Base-by-base conservation (phyloP, 768 basidiomycete genomes). In the Dictyophora rubrovolvata region DNA sequence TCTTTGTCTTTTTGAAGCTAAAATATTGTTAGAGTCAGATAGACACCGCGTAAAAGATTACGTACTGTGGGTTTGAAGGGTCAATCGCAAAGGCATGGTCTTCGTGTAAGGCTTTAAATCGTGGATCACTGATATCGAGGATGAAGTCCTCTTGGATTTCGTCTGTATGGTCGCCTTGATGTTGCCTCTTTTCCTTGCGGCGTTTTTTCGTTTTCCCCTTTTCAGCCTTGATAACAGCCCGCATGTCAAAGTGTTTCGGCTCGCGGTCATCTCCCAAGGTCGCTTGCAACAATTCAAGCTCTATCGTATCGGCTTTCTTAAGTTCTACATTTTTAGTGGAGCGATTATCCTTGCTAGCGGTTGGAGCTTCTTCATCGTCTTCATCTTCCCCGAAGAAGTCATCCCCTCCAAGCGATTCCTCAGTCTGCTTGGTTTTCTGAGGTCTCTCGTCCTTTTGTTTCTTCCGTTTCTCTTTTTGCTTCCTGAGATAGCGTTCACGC, bases 31-130 rank as follows among this genome's bases (percentile, higher is more conserved):
- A 46, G n/a, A 16, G 18, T 34, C 20, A 16, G 33, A 20, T 9
- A 20, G 10, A 20, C n/a, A 35, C 17, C 12, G 14, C 18, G 54
- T 35, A 42, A 21, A 14, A 53, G 4, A 22, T 1, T 12, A 78
- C 93, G 63, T 67, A 96, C 95, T 85, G 89, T 69, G 95, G 93
- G 72, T 97, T 89, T 55, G 83, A 89, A 18, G 96, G 95, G 70
- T 99, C 96, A 63, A 99, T 93, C 0, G 95, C 94, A 63, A 90
- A 98, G 34, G 85, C 81, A 65, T 90, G 84, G 66, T 97, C 87
- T 64, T 96, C 91, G 65, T 93, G 88, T 48, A 98, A 67, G 20
- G 80, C 85, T 67, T 82, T 82, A 78, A 98, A 98, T 16, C 96
- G 86, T 10, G 85, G 81, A 66, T 99, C 96, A 65, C 80, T 79